phyloP scores from a whole-genome alignment of 208 protist species.

The Hexamita inflata region DNA sequence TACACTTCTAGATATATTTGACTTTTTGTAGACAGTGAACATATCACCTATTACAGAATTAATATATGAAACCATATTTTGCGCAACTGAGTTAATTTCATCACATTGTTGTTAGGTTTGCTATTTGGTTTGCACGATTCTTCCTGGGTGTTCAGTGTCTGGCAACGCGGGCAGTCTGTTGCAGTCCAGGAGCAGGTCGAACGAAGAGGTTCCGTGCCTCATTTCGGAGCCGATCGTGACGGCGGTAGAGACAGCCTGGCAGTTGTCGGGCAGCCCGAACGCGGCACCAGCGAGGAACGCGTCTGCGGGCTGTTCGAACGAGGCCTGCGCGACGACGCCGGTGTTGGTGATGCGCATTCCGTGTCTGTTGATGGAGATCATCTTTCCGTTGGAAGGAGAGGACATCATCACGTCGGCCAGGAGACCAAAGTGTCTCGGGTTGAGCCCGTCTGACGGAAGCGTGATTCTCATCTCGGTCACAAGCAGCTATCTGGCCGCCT shows the following conservation, averaged over 20 bases:
- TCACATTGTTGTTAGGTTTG: too few species aligned
- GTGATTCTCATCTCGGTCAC: constrained; percentile 51
- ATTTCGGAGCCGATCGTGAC: constrained; percentile 89
- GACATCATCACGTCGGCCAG: constrained; percentile 89
- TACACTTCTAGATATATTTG: too few species aligned
- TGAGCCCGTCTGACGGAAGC: constrained; percentile 76
- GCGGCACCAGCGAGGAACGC: constrained; percentile 87
- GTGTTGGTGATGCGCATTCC: constrained; percentile 81
- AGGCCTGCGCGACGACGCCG: constrained; percentile 84
- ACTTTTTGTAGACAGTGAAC: too few species aligned
- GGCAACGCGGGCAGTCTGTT: constrained; percentile 61
- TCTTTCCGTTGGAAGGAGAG: constrained; percentile 63
- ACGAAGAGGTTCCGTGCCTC: constrained; percentile 79
- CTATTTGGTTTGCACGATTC: too few species aligned
- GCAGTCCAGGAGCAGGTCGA: constrained; percentile 80
- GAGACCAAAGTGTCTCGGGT: constrained; percentile 90
- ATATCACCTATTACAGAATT: too few species aligned
- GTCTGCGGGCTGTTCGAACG: constrained; percentile 98
- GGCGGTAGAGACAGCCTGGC: constrained; percentile 83
- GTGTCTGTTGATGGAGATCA: constrained; percentile 71
- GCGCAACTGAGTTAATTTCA: too few species aligned
- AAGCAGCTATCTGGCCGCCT: constrained; percentile 59
- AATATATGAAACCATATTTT: too few species aligned
- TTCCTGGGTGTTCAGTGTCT: too few species aligned
- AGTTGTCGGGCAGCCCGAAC: constrained; percentile 75